These are phyloP conservation scores for Cercospora brassicicola DNA, from an alignment of 2,329 filamentous ascomycete species.

Conservation along the genomic window DNA sequence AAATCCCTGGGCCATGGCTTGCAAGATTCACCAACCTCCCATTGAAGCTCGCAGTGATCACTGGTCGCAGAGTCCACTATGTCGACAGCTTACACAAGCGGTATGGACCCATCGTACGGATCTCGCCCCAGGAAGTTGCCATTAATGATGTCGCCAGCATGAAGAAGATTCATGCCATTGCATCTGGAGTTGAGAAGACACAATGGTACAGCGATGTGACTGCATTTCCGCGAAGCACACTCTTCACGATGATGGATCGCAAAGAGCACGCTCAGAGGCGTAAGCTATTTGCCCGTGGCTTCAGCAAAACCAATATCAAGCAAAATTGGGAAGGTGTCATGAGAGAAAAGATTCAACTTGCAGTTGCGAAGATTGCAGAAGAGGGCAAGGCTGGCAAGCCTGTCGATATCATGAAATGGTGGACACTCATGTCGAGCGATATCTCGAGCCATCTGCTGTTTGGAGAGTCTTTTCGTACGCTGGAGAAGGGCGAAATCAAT, in stretches of 20 bases:
- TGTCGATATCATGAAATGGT: conserved; percentile 46
- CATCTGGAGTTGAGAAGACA: conserved; percentile 32
- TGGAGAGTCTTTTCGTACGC: conserved; percentile 44
- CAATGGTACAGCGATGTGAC: conserved; percentile 34
- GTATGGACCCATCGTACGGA: conserved; percentile 37
- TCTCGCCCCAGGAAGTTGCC: conserved; percentile 35
- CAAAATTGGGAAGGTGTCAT: conserved; percentile 43
- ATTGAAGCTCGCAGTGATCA: conserved; percentile 42
- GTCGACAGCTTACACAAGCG: conserved; percentile 42
- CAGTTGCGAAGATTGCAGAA: conserved; percentile 38
- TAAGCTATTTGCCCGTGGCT: conserved; percentile 41
- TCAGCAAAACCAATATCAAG: conserved; percentile 40
- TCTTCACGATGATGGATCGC: conserved; percentile 44
- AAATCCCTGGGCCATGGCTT: conserved; percentile 36
- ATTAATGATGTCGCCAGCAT: conserved; percentile 33
- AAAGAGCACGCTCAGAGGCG: conserved; percentile 41
- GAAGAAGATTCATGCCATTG: conserved; percentile 37
- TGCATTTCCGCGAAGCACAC: conserved; percentile 27
- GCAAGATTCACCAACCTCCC: conserved; percentile 30
- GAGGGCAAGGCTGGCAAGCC: conserved; percentile 35
- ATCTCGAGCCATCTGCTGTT: conserved; percentile 43
- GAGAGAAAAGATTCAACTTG: conserved; percentile 37
- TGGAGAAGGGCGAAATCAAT: conserved; percentile 39
- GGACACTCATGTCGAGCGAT: conserved; percentile 45
- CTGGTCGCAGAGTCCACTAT: conserved; percentile 43